phyloP scores from a whole-genome alignment of 2,329 filamentous ascomycete species.

The Aspergillus fructus region DNA sequence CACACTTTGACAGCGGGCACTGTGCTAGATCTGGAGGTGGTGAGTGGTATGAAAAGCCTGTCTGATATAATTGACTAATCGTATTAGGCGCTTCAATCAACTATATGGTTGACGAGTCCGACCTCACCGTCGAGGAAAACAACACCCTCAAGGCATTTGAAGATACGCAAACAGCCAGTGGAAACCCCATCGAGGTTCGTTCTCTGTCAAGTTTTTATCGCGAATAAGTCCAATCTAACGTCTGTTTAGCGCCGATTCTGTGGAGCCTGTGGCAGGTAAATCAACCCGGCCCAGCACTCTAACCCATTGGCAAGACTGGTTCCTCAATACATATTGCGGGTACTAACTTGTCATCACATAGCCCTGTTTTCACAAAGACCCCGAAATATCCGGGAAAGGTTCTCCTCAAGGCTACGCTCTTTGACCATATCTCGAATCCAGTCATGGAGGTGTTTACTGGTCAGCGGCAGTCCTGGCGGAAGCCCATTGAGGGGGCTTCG shows the following conservation, averaged over 20 bases:
- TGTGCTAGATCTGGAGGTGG: not conserved
- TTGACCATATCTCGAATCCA: conserved; percentile 3
- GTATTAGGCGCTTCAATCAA: not conserved
- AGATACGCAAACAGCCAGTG: not conserved
- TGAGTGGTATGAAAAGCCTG: not conserved
- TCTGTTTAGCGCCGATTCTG: not conserved
- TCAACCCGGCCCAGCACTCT: not conserved
- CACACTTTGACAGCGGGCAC: not conserved
- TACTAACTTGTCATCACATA: not conserved
- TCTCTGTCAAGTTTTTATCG: no score
- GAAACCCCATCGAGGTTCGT: not conserved
- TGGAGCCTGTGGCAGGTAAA: not conserved
- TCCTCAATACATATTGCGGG: no score
- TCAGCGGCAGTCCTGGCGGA: conserved; percentile 1
- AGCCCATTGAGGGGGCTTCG: not conserved
- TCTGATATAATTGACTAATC: not conserved
- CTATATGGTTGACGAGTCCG: not conserved
- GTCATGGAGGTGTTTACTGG: conserved; percentile 3
- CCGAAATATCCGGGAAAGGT: not conserved
- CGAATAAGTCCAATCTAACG: no score
- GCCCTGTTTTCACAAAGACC: not conserved
- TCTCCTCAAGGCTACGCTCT: conserved; percentile 7
- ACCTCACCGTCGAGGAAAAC: not conserved
- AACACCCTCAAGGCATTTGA: not conserved
- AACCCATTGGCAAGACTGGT: no score